Evolutionary conservation across 768 basidiomycete genomes (phyloP).

Genomic region (Agaricus subrufescens): DNA sequence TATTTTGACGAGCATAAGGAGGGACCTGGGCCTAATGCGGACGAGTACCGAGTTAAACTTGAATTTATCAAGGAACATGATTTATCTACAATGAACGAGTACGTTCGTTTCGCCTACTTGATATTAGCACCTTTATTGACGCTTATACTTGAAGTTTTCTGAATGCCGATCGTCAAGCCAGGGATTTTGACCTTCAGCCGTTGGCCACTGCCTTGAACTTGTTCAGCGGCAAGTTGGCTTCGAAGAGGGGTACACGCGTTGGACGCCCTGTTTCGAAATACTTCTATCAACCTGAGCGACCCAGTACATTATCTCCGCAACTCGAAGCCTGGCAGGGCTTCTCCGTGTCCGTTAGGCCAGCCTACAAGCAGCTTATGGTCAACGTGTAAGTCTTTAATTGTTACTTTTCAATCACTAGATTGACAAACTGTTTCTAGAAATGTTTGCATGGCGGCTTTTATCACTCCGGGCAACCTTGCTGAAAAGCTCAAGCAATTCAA

Average conservation of each 20-base stretch:
- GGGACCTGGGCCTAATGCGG: constrained; percentile 25
- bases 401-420: neutral
- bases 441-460: constrained; percentile 51
- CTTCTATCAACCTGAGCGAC: constrained; percentile 29
- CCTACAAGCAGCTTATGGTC: constrained; percentile 42
- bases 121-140: neutral
- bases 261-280: constrained; percentile 41
- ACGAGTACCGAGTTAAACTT: constrained; percentile 34
- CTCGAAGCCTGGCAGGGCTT: constrained; percentile 38
- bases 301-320: constrained; percentile 20
- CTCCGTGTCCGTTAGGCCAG: constrained; percentile 41
- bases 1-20: constrained; percentile 35
- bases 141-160: constrained; percentile 36
- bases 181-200: constrained; percentile 40
- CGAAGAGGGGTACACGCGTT: constrained; percentile 38
- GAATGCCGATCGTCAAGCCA: constrained; percentile 34
- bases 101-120: constrained; percentile 5
- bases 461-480: constrained; percentile 54
- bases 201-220: constrained; percentile 52
- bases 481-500: constrained; percentile 46
- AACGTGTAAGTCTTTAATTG: constrained; percentile 33
- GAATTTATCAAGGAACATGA: constrained; percentile 32
- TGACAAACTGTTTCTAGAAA: constrained; percentile 24
- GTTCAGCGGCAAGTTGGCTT: constrained; percentile 42
- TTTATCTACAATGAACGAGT: constrained; percentile 25